A percentile compares a stretch with the other conserved stretches of the same genome.
Conservation (phyloP, 257 asterid species). For the Petrea volubilis region DNA sequence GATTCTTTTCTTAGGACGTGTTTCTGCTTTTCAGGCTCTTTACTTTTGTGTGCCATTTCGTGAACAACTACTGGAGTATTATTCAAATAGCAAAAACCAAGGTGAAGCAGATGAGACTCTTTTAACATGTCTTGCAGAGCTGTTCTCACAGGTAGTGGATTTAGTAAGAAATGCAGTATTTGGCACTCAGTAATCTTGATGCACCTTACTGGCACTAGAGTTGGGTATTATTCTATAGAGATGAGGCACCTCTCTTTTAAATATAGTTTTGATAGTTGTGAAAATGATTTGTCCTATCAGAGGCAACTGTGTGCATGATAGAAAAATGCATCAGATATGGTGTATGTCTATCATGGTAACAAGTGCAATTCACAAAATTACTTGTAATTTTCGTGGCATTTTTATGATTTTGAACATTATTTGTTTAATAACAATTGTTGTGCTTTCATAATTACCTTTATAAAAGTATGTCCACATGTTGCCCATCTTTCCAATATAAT, state of each 20-base stretch:
- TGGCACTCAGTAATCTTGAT: background rate
- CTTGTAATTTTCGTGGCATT: background rate
- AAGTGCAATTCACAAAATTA: background rate
- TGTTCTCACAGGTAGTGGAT: constrained; percentile 56
- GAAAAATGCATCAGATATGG: background rate
- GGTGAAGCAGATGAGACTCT: constrained; percentile 67
- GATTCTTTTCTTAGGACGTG: background rate
- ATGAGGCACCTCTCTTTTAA: background rate
- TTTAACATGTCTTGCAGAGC: constrained; percentile 69
- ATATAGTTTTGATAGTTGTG: background rate
- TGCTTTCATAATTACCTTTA: background rate
- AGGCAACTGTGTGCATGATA: constrained; percentile 1
- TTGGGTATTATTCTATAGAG: background rate
- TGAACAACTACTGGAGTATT: constrained; percentile 63
- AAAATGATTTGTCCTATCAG: background rate
- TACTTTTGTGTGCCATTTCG: constrained; percentile 78
- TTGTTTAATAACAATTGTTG: background rate
- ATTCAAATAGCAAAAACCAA: constrained; percentile 44
- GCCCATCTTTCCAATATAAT: background rate
- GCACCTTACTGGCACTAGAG: background rate
- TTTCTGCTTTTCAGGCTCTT: constrained; percentile 47
- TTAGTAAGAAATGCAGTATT: background rate
- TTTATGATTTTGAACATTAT: background rate
- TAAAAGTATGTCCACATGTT: no score
- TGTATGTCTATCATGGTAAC: constrained; percentile 8